Conservation (phyloP, 371 early-diverging fungal species). For the Lichtheimia ramosa region DNA sequence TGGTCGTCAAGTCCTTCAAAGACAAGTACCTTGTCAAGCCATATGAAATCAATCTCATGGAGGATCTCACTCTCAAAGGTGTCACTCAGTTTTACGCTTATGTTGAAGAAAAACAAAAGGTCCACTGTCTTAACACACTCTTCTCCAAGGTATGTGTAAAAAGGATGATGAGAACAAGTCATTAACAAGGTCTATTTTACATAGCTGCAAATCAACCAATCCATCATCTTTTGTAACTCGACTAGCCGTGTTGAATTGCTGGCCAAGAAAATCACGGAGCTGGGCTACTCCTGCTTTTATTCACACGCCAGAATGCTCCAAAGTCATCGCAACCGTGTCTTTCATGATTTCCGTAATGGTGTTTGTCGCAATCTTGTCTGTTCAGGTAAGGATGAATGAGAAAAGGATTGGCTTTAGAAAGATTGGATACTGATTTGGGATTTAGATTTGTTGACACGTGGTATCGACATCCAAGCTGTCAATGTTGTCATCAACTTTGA, state of each 20-base stretch:
- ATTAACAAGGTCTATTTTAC: not conserved
- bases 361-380: slow-evolving; percentile 96
- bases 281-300: slow-evolving; percentile 98
- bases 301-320: slow-evolving; percentile 98
- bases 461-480: slow-evolving; percentile 99
- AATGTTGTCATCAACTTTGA: slow-evolving; percentile 99
- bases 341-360: slow-evolving; percentile 98
- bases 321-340: slow-evolving; percentile 96
- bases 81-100: slow-evolving; percentile 99
- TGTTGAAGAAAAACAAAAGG: slow-evolving; percentile 98
- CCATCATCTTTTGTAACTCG: slow-evolving; percentile 99
- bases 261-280: slow-evolving; percentile 97
- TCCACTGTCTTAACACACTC: slow-evolving; percentile 96
- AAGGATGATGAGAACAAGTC: not conserved
- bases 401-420: not conserved
- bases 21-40: slow-evolving; percentile 93
- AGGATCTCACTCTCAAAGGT: slow-evolving; percentile 96
- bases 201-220: slow-evolving; percentile 97
- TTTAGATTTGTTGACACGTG: slow-evolving; percentile 95
- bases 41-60: slow-evolving; percentile 99
- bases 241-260: slow-evolving; percentile 97
- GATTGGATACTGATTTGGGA: too few relatives aligned
- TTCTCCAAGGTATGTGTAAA: slow-evolving; percentile 87
- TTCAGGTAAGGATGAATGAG: slow-evolving; percentile 61
- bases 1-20: slow-evolving; percentile 94